Conservation (phyloP, 2,329 filamentous ascomycete species). For the Acrodontium crateriforme region DNA sequence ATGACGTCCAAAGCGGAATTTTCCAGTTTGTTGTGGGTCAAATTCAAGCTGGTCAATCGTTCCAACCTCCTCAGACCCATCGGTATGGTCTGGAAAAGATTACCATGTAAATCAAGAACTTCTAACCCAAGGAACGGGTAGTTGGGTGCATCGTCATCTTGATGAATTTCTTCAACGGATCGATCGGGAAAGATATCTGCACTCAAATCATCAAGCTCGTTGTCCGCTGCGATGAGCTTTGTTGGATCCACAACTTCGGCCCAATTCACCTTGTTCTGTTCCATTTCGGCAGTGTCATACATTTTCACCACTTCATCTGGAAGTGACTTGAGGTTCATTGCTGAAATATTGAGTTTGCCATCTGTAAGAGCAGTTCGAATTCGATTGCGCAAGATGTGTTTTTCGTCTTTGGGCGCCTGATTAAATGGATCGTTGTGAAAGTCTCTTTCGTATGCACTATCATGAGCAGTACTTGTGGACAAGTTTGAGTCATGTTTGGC, state of each 20-base stretch:
- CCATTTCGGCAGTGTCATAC: slow-evolving; percentile 65
- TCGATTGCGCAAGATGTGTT: slow-evolving; percentile 58
- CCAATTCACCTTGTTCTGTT: slow-evolving; percentile 57
- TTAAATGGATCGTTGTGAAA: slow-evolving; percentile 57
- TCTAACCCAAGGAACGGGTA: slow-evolving; percentile 75
- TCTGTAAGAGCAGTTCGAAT: slow-evolving; percentile 60
- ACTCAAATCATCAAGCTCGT: slow-evolving; percentile 63
- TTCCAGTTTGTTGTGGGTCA: slow-evolving; percentile 62
- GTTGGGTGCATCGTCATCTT: slow-evolving; percentile 52
- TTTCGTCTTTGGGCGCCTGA: slow-evolving; percentile 44
- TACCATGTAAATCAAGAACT: slow-evolving; percentile 73
- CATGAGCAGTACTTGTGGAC: slow-evolving; percentile 4
- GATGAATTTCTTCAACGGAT: slow-evolving; percentile 37
- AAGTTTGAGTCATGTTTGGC: slow-evolving; percentile 12
- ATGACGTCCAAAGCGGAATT: slow-evolving; percentile 61
- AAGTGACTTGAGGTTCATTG: slow-evolving; percentile 64
- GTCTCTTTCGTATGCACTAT: slow-evolving; percentile 25
- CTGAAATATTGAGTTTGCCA: slow-evolving; percentile 78
- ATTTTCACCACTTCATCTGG: slow-evolving; percentile 75
- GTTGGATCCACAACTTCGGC: slow-evolving; percentile 82
- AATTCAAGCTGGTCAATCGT: slow-evolving; percentile 64
- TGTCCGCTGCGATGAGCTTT: slow-evolving; percentile 75
- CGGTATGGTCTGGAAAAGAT: slow-evolving; percentile 58
- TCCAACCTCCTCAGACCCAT: slow-evolving; percentile 60
- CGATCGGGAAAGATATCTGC: slow-evolving; percentile 69